These are phyloP conservation scores for Phytophthora pisi DNA, from an alignment of 352 stramenopile genomes.

Conservation along the genomic window DNA sequence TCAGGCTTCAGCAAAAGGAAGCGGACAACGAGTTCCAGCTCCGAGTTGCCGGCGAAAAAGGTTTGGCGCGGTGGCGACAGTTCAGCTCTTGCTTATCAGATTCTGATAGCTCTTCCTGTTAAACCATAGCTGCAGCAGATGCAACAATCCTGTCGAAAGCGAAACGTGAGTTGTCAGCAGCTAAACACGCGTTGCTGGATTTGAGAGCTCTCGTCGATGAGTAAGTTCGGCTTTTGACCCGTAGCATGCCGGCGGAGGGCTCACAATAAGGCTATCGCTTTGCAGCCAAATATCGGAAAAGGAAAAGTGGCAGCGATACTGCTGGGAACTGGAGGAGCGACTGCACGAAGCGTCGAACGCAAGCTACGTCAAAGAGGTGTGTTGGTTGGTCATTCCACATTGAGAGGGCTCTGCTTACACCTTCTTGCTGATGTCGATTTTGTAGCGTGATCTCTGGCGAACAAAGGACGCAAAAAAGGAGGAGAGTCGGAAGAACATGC, in stretches of 20 bases:
- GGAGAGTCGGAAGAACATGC: slow-evolving; percentile 68
- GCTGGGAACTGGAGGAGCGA: slow-evolving; percentile 76
- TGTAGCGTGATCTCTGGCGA: slow-evolving; percentile 66
- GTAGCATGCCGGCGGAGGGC: background rate
- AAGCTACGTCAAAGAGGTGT: slow-evolving; percentile 64
- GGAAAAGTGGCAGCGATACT: slow-evolving; percentile 80
- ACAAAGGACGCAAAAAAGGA: slow-evolving; percentile 73
- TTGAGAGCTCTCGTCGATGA: slow-evolving; percentile 68
- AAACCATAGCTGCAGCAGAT: slow-evolving; percentile 28
- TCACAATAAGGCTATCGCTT: background rate
- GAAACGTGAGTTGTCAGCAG: slow-evolving; percentile 37
- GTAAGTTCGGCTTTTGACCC: slow-evolving; percentile 32
- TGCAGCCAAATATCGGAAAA: slow-evolving; percentile 71
- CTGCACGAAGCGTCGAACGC: slow-evolving; percentile 60
- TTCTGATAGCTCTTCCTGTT: background rate
- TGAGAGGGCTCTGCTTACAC: background rate
- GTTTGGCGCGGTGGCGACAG: slow-evolving; percentile 9
- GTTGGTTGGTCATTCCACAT: background rate
- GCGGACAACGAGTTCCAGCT: slow-evolving; percentile 35
- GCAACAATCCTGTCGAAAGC: slow-evolving; percentile 29
- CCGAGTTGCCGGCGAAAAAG: slow-evolving; percentile 37
- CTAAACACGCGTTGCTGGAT: slow-evolving; percentile 49
- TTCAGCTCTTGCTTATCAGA: background rate
- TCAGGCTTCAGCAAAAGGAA: slow-evolving; percentile 42
- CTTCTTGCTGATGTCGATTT: background rate